A percentile compares a stretch with the other conserved stretches of the same genome.
These are phyloP conservation scores for Diaporthe helianthi DNA, from an alignment of 2,329 filamentous ascomycete genomes.

Conservation along the genomic window DNA sequence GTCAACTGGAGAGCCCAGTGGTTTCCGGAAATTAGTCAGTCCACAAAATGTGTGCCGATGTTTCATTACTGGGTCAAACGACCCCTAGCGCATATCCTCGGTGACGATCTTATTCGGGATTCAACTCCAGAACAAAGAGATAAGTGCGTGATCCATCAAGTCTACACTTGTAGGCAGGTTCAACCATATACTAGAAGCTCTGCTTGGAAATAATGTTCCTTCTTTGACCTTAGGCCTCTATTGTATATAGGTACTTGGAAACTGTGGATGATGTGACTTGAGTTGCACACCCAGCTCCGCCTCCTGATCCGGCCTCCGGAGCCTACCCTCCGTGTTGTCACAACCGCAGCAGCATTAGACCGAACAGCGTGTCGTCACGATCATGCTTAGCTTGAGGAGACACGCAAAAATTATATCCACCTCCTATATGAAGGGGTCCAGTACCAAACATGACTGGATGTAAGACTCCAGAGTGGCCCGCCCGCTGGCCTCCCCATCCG, in stretches of 20 bases:
- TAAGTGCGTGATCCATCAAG: too few species aligned
- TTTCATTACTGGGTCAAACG: too few species aligned
- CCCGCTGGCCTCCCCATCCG: background rate
- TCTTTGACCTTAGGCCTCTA: background rate
- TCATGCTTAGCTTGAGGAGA: background rate
- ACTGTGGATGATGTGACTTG: background rate
- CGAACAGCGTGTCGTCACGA: conserved; percentile 1
- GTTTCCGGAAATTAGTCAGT: too few species aligned
- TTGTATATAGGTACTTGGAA: too few species aligned
- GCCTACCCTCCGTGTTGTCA: background rate
- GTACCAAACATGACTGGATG: background rate
- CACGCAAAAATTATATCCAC: conserved; percentile 14
- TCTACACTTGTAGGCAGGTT: too few species aligned
- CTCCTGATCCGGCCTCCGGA: conserved; percentile 8
- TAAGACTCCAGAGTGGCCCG: background rate
- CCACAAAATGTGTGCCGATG: too few species aligned
- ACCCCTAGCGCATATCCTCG: too few species aligned
- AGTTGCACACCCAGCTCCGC: background rate
- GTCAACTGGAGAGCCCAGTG: too few species aligned
- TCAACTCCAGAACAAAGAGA: too few species aligned
- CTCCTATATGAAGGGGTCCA: conserved; percentile 4
- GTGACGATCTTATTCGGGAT: too few species aligned
- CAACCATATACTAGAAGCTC: background rate
- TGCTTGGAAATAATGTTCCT: background rate
- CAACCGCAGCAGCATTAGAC: background rate